These are phyloP conservation scores for Candida stauntonica DNA, from an alignment of 805 yeast genomes.

Conservation along the genomic window DNA sequence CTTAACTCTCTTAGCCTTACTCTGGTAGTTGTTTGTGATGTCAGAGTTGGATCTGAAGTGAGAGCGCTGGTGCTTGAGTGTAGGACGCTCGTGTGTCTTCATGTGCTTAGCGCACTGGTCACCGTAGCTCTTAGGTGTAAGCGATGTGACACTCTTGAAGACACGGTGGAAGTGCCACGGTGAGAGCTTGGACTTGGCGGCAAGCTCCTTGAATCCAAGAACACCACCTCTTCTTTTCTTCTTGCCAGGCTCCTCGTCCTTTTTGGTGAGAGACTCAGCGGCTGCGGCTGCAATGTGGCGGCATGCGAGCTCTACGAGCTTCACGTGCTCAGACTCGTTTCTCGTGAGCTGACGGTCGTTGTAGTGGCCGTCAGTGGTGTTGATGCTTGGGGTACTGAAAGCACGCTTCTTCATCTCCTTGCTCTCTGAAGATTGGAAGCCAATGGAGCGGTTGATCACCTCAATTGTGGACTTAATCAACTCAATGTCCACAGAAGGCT, in stretches of 20 bases:
- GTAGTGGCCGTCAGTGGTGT: conserved; percentile 14
- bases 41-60: conserved; percentile 24
- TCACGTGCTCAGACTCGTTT: conserved; percentile 64
- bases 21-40: conserved; percentile 16
- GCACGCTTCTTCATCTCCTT: conserved; percentile 25
- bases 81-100: conserved; percentile 30
- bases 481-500: conserved; percentile 18
- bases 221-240: conserved; percentile 73
- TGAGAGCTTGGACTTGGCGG: conserved; percentile 73
- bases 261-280: conserved; percentile 37
- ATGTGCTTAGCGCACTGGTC: conserved; percentile 71
- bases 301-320: conserved; percentile 72
- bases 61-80: conserved; percentile 17
- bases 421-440: conserved; percentile 35
- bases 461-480: conserved; percentile 46
- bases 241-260: conserved; percentile 27
- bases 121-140: conserved; percentile 86
- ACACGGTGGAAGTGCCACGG: conserved; percentile 96
- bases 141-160: conserved; percentile 78
- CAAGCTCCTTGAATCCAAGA: conserved; percentile 80
- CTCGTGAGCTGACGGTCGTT: conserved; percentile 36
- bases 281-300: conserved; percentile 83
- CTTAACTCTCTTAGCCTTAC: conserved; percentile 9
- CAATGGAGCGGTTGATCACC: conserved; percentile 51
- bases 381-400: conserved; percentile 21